Conservation (phyloP, 2,329 filamentous ascomycete genomes). For the Kalmusia sp. region DNA sequence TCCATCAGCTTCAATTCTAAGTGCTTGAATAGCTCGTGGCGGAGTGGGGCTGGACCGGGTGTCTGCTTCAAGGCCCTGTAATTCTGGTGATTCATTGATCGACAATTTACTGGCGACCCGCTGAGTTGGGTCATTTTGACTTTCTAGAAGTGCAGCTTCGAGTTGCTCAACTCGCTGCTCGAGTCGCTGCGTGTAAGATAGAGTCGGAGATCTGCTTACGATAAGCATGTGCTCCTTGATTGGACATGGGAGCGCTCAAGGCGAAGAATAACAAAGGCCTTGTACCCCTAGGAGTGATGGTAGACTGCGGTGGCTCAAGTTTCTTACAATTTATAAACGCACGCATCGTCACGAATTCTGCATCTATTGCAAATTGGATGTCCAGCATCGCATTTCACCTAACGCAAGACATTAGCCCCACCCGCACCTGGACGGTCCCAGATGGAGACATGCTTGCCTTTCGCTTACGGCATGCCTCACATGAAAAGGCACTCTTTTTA, state of each 20-base stretch:
- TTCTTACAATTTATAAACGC: slow-evolving; percentile 18
- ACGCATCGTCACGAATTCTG: slow-evolving; percentile 7
- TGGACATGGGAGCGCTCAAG: not conserved
- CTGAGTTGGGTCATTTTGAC: no score
- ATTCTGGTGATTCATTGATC: not conserved
- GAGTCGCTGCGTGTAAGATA: slow-evolving; percentile 17
- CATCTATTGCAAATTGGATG: slow-evolving; percentile 18
- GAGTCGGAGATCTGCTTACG: slow-evolving; percentile 8
- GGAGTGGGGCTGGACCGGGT: not conserved
- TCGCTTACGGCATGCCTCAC: slow-evolving; percentile 17
- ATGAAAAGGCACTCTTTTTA: slow-evolving; percentile 22
- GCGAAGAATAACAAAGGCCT: not conserved
- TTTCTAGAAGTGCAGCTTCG: slow-evolving; percentile 5
- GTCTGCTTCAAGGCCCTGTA: not conserved
- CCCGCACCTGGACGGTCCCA: not conserved
- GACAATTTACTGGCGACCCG: not conserved
- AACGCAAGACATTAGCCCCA: not conserved
- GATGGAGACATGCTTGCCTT: slow-evolving; percentile 5
- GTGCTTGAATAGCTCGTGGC: not conserved
- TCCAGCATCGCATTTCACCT: slow-evolving; percentile 18
- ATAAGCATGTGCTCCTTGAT: not conserved
- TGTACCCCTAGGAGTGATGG: not conserved
- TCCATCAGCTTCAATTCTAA: slow-evolving; percentile 10
- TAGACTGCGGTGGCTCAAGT: not conserved
- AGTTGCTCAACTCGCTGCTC: slow-evolving; percentile 12